Evolutionary conservation across 1,139 yeast species (phyloP).

Genomic region (Wickerhamiella pararugosa): DNA sequence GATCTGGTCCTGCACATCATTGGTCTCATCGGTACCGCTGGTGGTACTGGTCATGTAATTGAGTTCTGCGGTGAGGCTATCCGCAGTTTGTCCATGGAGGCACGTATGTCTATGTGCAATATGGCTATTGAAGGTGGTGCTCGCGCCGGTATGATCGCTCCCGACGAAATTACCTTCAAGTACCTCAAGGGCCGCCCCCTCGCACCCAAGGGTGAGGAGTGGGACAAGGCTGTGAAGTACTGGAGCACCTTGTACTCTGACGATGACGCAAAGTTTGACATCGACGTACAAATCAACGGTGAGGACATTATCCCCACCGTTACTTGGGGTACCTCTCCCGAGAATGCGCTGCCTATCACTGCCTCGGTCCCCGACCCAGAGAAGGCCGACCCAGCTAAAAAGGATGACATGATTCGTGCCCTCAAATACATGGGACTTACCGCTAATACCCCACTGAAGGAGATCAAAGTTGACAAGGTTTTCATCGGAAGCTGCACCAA

Average conservation of each 20-base stretch:
- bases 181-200: slow-evolving; percentile 88
- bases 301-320: slow-evolving; percentile 85
- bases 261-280: slow-evolving; percentile 77
- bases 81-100: slow-evolving; percentile 82
- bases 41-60: slow-evolving; percentile 95
- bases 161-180: slow-evolving; percentile 76
- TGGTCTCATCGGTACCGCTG: slow-evolving; percentile 96
- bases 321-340: slow-evolving; percentile 99
- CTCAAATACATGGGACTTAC: slow-evolving; percentile 79
- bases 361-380: slow-evolving; percentile 84
- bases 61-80: slow-evolving; percentile 96
- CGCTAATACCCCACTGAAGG: slow-evolving; percentile 66
- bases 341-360: slow-evolving; percentile 91
- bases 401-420: slow-evolving; percentile 80
- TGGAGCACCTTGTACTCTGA: slow-evolving; percentile 85
- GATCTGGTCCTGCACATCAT: slow-evolving; percentile 88
- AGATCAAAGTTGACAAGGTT: slow-evolving; percentile 72
- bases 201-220: slow-evolving; percentile 83
- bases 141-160: slow-evolving; percentile 97
- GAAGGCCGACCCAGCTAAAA: slow-evolving; percentile 45
- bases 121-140: slow-evolving; percentile 99
- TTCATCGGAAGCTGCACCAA: slow-evolving; percentile 97
- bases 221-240: slow-evolving; percentile 86
- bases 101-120: slow-evolving; percentile 98
- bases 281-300: slow-evolving; percentile 68